A percentile compares a stretch with the other conserved stretches of the same genome.
phyloP scores from a whole-genome alignment of 495 filamentous ascomycete species.

The Rostrohypoxylon terebratum region DNA sequence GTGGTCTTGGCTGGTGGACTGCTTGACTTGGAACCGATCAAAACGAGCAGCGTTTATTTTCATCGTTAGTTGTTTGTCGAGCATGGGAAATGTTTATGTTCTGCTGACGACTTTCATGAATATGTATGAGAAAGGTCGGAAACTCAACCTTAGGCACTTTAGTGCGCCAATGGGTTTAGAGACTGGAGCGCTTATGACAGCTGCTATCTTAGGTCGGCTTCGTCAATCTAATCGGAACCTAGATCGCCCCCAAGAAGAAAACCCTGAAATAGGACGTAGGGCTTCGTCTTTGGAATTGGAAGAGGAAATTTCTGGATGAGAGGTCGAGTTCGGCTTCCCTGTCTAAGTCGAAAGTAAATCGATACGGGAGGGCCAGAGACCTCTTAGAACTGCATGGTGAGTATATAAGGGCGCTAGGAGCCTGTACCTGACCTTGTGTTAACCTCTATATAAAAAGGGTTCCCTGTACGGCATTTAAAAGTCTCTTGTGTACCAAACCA shows the following conservation, averaged over 20 bases:
- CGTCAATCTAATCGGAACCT: neutral
- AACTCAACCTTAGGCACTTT: neutral
- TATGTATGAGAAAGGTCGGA: neutral
- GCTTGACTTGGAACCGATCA: slow-evolving; percentile 18
- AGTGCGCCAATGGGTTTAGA: neutral
- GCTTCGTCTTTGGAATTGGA: neutral
- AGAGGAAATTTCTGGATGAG: neutral
- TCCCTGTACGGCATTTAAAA: no score
- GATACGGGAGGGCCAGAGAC: no score
- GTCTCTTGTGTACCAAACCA: no score
- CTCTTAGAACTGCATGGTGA: no score
- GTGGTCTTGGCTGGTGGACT: slow-evolving; percentile 8
- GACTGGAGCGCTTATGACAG: neutral
- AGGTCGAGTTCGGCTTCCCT: slow-evolving; percentile 5
- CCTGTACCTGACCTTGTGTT: no score
- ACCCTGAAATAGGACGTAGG: neutral
- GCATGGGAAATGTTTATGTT: neutral
- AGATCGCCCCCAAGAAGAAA: neutral
- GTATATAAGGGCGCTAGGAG: no score
- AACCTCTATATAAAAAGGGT: no score
- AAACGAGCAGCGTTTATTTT: slow-evolving; percentile 30
- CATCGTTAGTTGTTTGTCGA: slow-evolving; percentile 2
- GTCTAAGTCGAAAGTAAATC: neutral
- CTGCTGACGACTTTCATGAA: neutral
- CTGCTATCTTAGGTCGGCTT: neutral